Conservation (phyloP, 2,329 filamentous ascomycete species). For the Alternaria gansuensis region DNA sequence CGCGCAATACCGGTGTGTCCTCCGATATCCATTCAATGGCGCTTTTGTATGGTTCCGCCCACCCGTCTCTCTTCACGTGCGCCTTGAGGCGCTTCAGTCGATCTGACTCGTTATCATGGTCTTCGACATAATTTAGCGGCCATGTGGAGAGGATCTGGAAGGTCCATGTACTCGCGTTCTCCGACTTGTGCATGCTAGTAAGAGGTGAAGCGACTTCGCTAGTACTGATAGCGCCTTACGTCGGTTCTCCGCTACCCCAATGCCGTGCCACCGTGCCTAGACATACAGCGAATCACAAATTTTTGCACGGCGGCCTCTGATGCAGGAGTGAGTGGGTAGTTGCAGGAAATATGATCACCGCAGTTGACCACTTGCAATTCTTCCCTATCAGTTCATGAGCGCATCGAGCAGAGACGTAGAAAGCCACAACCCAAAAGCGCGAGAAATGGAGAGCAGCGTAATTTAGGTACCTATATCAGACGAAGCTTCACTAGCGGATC, state of each 20-base stretch:
- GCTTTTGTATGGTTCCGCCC: slow-evolving; percentile 49
- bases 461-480: no score
- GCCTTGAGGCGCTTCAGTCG: slow-evolving; percentile 40
- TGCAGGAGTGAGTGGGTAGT: no score
- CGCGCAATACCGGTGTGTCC: slow-evolving; percentile 39
- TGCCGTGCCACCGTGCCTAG: slow-evolving; percentile 7
- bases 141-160: slow-evolving; percentile 49
- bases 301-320: background rate
- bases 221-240: slow-evolving; percentile 14
- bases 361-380: no score
- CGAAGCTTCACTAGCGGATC: no score
- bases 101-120: slow-evolving; percentile 39
- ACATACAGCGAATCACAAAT: background rate
- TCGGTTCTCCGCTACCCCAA: slow-evolving; percentile 34
- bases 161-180: slow-evolving; percentile 48
- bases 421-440: no score
- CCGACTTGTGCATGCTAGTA: background rate
- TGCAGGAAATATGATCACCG: no score
- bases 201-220: background rate
- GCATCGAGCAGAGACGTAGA: no score
- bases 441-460: no score
- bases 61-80: slow-evolving; percentile 38
- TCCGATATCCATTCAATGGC: slow-evolving; percentile 48
- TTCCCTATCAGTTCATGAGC: no score
- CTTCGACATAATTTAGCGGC: slow-evolving; percentile 38